Base-by-base conservation (phyloP, 768 basidiomycete genomes). In the Stropharia rugosoannulata region DNA sequence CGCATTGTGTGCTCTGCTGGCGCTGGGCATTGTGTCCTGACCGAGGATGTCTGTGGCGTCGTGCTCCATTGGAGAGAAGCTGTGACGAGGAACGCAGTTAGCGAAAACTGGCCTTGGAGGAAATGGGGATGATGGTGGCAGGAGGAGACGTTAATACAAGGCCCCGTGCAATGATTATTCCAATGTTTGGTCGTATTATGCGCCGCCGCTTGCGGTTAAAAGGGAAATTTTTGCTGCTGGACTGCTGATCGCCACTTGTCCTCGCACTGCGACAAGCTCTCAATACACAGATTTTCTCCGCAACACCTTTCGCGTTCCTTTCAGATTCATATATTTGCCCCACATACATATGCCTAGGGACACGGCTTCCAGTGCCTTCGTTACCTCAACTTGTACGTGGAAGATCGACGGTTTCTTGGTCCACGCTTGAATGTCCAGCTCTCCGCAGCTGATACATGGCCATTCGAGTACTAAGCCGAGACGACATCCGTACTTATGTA, bases 391-490 rank as follows among this genome's bases (percentile, higher is more conserved):
- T 83, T 76, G 86, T 75, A 75, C 57, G 85, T 89, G 88, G 88
- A 76, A 89, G 80, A 89, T 65, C 36, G 47, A 80, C 54, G 45
- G 69, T 72, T 49, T 57, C 82, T 72, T 77, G 81, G 82, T 89
- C 87, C 87, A 89, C 87, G 78, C 87, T 90, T 83, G 86, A 82
- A 75, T 81, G 81, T 72, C 79, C 80, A 79, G 70, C 75, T 77
- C 66, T 56, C 63, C 55, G 54, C 67, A 70, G 75, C 68, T 65
- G 58, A 51, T 32, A 39, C 55, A 72, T 88, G 87, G 83, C 64
- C 80, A 80, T 80, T 84, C 80, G 86, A 88, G 87, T 87, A 89
- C 87, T 89, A 89, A 86, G 75, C 80, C 77, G 70, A 71, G 84
- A 75, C 67, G 63, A 85, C 75, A 81, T 73, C 57, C 27, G n/a